phyloP scores from a whole-genome alignment of 2,329 filamentous ascomycete species.

The Aulographum hederae region DNA sequence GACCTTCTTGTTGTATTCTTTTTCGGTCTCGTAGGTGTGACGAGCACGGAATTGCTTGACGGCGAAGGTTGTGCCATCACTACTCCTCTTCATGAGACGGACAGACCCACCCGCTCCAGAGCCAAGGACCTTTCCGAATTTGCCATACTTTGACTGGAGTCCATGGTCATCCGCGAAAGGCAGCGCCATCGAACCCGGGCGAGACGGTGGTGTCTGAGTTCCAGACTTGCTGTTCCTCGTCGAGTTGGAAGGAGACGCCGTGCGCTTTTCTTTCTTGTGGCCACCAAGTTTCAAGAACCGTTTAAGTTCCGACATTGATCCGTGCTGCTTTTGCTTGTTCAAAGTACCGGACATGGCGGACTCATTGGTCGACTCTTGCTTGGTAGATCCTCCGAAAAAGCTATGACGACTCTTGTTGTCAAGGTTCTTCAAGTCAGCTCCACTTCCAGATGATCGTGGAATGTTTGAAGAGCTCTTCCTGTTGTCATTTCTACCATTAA shows the following conservation, averaged over 20 bases:
- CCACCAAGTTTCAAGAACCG: slow-evolving; percentile 81
- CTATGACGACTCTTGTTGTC: slow-evolving; percentile 32
- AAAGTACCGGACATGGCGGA: slow-evolving; percentile 10
- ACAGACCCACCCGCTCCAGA: slow-evolving; percentile 92
- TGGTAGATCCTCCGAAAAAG: slow-evolving; percentile 28
- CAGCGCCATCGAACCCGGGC: slow-evolving; percentile 23
- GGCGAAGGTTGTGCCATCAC: slow-evolving; percentile 84
- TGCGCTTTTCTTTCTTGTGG: slow-evolving; percentile 32
- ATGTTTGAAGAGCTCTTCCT: slow-evolving; percentile 18
- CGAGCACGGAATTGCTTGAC: slow-evolving; percentile 92
- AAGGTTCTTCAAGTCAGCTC: too few species aligned
- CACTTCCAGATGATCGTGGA: slow-evolving; percentile 30
- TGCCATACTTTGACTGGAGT: slow-evolving; percentile 79
- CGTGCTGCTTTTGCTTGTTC: slow-evolving; percentile 35
- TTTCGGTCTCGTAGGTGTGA: slow-evolving; percentile 83
- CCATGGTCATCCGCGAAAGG: slow-evolving; percentile 93
- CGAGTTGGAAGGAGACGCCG: slow-evolving; percentile 42
- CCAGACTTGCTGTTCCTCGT: slow-evolving; percentile 32
- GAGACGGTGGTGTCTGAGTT: slow-evolving; percentile 17
- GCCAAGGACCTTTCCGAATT: slow-evolving; percentile 83
- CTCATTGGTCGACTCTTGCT: slow-evolving; percentile 13
- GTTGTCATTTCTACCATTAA: slow-evolving; percentile 55
- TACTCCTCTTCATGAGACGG: slow-evolving; percentile 79
- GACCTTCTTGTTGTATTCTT: slow-evolving; percentile 94
- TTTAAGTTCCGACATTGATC: slow-evolving; percentile 88